Conservation (phyloP, 2,329 filamentous ascomycete genomes). For the Pseudopithomyces maydicus region DNA sequence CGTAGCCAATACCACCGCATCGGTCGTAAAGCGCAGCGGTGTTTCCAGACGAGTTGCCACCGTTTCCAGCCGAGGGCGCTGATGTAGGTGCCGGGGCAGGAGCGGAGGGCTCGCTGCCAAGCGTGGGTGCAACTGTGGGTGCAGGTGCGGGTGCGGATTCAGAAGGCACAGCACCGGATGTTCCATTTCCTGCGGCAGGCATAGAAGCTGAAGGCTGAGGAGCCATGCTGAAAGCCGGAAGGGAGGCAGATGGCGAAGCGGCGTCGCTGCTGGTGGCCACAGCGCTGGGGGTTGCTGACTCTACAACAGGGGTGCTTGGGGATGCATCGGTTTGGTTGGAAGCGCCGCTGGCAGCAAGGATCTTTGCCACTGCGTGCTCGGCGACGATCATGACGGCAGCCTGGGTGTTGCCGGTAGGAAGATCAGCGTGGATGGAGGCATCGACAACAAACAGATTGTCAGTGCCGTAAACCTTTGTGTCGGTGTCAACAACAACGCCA, state of each 20-base stretch:
- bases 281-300: neutral
- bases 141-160: neutral
- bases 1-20: conserved; percentile 18
- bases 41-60: neutral
- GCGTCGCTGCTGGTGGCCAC: neutral
- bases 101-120: neutral
- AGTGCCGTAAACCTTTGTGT: conserved; percentile 54
- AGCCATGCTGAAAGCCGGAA: neutral
- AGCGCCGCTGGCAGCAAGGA: conserved; percentile 49
- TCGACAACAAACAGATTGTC: conserved; percentile 53
- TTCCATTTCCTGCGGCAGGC: neutral
- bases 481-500: conserved; percentile 54
- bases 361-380: conserved; percentile 63
- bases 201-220: neutral
- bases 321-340: conserved; percentile 1
- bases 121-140: neutral
- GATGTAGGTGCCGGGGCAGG: neutral
- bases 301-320: neutral
- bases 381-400: conserved; percentile 68
- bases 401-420: conserved; percentile 71
- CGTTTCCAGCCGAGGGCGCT: neutral
- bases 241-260: neutral
- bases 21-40: conserved; percentile 10
- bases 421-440: conserved; percentile 64
- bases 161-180: neutral